Percentiles rank a stretch among this genome's conserved stretches.
Conservation (phyloP, 805 yeast species). For the Saturnispora quitensis region DNA sequence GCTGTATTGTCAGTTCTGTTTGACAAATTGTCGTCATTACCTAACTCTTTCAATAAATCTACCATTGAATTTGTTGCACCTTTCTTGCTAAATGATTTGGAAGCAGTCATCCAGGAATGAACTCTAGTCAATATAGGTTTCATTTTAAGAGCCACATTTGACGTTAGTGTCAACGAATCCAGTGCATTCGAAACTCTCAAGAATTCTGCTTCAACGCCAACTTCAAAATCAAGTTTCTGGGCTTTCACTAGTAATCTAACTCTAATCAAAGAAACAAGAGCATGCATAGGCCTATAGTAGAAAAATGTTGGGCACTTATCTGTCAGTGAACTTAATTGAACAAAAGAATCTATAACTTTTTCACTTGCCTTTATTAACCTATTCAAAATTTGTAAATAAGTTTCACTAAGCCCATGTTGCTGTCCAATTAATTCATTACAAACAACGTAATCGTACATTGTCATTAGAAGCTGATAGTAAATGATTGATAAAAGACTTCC, state of each 20-base stretch:
- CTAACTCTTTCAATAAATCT: slow-evolving; percentile 44
- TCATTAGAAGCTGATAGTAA: slow-evolving; percentile 42
- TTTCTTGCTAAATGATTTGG: slow-evolving; percentile 30
- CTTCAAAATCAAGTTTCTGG: slow-evolving; percentile 28
- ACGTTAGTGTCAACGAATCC: slow-evolving; percentile 16
- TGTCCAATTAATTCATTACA: slow-evolving; percentile 29
- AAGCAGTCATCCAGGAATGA: slow-evolving; percentile 33
- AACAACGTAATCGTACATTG: slow-evolving; percentile 44
- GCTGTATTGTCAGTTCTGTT: slow-evolving; percentile 19
- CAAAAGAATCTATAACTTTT: slow-evolving; percentile 37
- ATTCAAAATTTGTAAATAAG: slow-evolving; percentile 31
- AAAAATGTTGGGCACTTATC: slow-evolving; percentile 40
- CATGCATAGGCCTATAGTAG: slow-evolving; percentile 45
- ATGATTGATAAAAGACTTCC: slow-evolving; percentile 34
- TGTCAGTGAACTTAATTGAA: slow-evolving; percentile 32
- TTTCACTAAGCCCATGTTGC: slow-evolving; percentile 23
- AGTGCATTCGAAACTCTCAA: slow-evolving; percentile 22
- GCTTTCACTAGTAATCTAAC: slow-evolving; percentile 38
- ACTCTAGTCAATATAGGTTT: slow-evolving; percentile 27
- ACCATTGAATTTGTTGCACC: slow-evolving; percentile 52
- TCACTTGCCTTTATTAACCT: slow-evolving; percentile 38
- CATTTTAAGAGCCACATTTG: slow-evolving; percentile 29
- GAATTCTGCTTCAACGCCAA: slow-evolving; percentile 27
- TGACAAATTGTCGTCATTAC: slow-evolving; percentile 30
- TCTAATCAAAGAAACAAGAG: slow-evolving; percentile 39